Percentiles rank a stretch among this genome's conserved stretches.
Conservation (phyloP, 2,329 filamentous ascomycete genomes). For the Leptoxyphium fumago region DNA sequence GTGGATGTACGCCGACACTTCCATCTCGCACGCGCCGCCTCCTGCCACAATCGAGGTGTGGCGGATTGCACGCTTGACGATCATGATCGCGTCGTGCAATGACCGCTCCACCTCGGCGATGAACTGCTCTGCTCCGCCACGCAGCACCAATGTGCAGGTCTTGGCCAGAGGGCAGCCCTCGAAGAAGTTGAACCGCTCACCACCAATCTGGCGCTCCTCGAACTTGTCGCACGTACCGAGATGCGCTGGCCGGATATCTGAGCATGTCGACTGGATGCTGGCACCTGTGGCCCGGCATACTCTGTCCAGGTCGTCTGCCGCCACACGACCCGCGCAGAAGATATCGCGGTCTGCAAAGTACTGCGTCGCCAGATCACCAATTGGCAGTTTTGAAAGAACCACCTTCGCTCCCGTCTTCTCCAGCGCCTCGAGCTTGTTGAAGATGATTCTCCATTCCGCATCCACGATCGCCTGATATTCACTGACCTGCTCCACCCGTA, state of each 20-base stretch:
- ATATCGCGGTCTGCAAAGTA: conserved; percentile 91
- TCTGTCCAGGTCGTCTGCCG: conserved; percentile 85
- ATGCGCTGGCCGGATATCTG: conserved; percentile 66
- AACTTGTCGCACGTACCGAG: conserved; percentile 82
- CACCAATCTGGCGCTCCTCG: conserved; percentile 92
- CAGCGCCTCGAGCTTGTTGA: conserved; percentile 93
- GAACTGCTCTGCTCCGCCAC: conserved; percentile 95
- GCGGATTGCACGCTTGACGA: conserved; percentile 94
- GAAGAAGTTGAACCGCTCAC: conserved; percentile 97
- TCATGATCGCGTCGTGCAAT: conserved; percentile 98
- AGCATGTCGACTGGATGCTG: conserved; percentile 87
- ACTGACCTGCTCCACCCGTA: conserved; percentile 92
- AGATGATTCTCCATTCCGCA: conserved; percentile 99
- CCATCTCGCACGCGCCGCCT: conserved; percentile 92
- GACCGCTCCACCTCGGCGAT: conserved; percentile 97
- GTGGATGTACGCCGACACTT: conserved; percentile 86
- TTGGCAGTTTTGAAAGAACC: conserved; percentile 90
- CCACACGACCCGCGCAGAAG: conserved; percentile 91
- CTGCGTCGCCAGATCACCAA: conserved; percentile 93
- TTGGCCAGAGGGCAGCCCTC: conserved; percentile 89
- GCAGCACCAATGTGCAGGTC: conserved; percentile 89
- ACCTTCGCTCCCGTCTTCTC: conserved; percentile 94
- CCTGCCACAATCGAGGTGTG: conserved; percentile 91
- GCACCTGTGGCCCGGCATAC: conserved; percentile 91
- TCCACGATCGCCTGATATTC: conserved; percentile 99